Conservation (phyloP, 768 basidiomycete genomes). For the Xerocomellus amylosporus region DNA sequence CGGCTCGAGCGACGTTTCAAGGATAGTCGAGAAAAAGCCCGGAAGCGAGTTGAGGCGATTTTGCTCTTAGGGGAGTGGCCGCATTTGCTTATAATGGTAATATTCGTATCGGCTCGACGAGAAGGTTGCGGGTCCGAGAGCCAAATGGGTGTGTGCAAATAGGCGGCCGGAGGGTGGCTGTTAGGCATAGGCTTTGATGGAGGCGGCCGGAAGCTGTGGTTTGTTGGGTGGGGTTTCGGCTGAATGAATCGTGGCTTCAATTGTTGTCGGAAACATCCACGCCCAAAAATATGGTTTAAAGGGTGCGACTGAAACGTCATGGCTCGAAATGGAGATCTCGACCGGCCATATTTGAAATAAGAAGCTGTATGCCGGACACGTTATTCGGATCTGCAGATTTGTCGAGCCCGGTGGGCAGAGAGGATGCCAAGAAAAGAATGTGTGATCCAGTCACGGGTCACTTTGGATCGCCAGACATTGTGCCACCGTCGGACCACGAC, state of each 20-base stretch:
- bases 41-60: constrained; percentile 21
- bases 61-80: constrained; percentile 3
- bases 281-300: background rate
- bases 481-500: background rate
- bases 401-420: constrained; percentile 11
- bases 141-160: constrained; percentile 1
- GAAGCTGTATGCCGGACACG: constrained; percentile 26
- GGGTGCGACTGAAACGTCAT: constrained; percentile 2
- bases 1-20: constrained; percentile 10
- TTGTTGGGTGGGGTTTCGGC: background rate
- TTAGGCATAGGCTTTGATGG: constrained; percentile 19
- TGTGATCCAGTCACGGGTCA: constrained; percentile 20
- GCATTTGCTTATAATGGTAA: constrained; percentile 3
- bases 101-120: constrained; percentile 10
- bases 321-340: constrained; percentile 12
- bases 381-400: constrained; percentile 36
- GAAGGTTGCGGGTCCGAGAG: constrained; percentile 27
- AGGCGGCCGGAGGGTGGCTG: constrained; percentile 4
- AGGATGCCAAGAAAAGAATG: constrained; percentile 11
- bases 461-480: no score
- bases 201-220: constrained; percentile 9
- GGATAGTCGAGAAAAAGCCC: constrained; percentile 9
- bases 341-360: constrained; percentile 30
- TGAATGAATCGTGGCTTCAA: no score
- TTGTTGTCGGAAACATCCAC: background rate